Percentiles rank a stretch among this genome's conserved stretches.
Conservation (phyloP, 179 eudicot species). For the Silene vulgaris region DNA sequence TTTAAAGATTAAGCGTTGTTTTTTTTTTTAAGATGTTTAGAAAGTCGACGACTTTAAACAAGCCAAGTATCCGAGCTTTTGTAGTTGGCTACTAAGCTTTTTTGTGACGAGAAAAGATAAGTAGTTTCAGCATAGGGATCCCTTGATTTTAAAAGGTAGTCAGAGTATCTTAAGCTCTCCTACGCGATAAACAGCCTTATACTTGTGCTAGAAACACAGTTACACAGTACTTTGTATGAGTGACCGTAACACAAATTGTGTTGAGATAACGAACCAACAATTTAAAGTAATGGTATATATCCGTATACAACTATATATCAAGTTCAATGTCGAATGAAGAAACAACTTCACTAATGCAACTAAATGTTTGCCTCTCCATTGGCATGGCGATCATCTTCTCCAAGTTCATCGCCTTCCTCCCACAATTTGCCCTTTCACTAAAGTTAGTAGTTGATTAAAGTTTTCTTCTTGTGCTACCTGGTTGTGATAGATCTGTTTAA, state of each 20-base stretch:
- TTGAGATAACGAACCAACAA: not conserved
- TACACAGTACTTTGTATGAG: not conserved
- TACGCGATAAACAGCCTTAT: not conserved
- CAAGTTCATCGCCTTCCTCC: conserved; percentile 3
- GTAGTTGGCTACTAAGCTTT: too few species aligned
- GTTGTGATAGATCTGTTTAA: not conserved
- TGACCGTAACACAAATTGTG: not conserved
- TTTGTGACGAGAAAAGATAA: too few species aligned
- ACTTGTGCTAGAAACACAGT: not conserved
- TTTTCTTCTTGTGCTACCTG: not conserved
- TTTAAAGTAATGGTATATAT: not conserved
- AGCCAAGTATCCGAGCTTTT: too few species aligned
- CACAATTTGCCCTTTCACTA: not conserved
- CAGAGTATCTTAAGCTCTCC: too few species aligned
- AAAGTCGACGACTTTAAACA: too few species aligned
- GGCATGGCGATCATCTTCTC: not conserved
- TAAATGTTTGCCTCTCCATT: not conserved
- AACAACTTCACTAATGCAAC: conserved; percentile 1
- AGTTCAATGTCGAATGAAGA: not conserved
- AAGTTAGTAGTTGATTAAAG: not conserved
- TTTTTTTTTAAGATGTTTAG: too few species aligned
- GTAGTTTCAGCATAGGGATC: too few species aligned
- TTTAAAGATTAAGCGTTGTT: too few species aligned
- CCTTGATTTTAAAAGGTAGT: too few species aligned
- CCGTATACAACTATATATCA: not conserved